Percentiles rank a stretch among this genome's conserved stretches.
Conservation (phyloP, 805 yeast genomes). For the Saccharomyces paradoxus region DNA sequence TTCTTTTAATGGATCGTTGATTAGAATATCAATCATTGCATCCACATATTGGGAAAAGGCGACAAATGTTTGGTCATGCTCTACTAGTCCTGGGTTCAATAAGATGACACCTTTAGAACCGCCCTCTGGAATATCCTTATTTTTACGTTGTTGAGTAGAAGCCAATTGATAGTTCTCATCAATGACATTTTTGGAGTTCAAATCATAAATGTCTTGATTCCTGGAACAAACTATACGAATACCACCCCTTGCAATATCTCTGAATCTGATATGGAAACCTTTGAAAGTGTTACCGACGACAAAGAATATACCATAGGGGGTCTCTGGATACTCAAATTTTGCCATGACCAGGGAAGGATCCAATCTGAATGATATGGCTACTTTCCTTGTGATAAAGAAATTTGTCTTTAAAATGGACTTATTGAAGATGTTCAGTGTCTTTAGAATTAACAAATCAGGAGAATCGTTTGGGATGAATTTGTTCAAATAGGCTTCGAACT, state of each 20-base stretch:
- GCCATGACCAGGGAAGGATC: slow-evolving; percentile 78
- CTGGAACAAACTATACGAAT: slow-evolving; percentile 88
- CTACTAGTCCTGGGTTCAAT: slow-evolving; percentile 59
- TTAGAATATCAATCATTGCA: slow-evolving; percentile 75
- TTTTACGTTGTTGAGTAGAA: slow-evolving; percentile 90
- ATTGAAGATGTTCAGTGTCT: slow-evolving; percentile 78
- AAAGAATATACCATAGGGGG: slow-evolving; percentile 89
- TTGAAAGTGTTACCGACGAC: slow-evolving; percentile 94
- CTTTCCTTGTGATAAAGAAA: slow-evolving; percentile 88
- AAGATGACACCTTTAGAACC: slow-evolving; percentile 96
- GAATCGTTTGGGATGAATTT: slow-evolving; percentile 70
- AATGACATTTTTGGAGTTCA: slow-evolving; percentile 79
- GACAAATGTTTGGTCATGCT: slow-evolving; percentile 71
- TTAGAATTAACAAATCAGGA: slow-evolving; percentile 66
- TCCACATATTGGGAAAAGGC: slow-evolving; percentile 92
- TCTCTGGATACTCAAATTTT: slow-evolving; percentile 77
- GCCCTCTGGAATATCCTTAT: slow-evolving; percentile 98
- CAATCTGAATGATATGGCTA: slow-evolving; percentile 87
- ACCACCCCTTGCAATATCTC: slow-evolving; percentile 98
- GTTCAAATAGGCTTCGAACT: slow-evolving; percentile 59
- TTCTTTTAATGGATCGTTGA: slow-evolving; percentile 75
- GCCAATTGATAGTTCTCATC: slow-evolving; percentile 97
- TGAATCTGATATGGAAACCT: slow-evolving; percentile 94
- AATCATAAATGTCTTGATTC: slow-evolving; percentile 73
- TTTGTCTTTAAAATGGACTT: slow-evolving; percentile 84